Percentiles rank a stretch among this genome's conserved stretches.
phyloP scores from a whole-genome alignment of 768 basidiomycete genomes.

The Hydnomerulius pinastri region DNA sequence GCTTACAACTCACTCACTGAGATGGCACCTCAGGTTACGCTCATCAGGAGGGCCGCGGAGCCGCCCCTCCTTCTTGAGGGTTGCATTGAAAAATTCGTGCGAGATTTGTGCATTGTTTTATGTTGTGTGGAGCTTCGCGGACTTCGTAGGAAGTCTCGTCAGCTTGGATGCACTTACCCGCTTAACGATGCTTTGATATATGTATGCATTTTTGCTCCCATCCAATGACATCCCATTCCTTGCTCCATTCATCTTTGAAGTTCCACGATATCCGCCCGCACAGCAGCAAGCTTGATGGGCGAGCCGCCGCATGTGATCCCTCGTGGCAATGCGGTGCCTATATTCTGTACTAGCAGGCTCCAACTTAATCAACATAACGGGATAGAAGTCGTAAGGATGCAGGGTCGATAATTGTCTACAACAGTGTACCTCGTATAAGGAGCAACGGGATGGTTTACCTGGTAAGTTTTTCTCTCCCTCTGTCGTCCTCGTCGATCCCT shows the following conservation, averaged over 20 bases:
- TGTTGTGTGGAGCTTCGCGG: background rate
- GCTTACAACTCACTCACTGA: background rate
- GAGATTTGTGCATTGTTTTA: background rate
- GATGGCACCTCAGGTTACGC: constrained; percentile 14
- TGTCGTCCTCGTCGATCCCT: too few species aligned
- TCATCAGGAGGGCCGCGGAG: constrained; percentile 24
- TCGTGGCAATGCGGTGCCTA: too few species aligned
- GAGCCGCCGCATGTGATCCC: too few species aligned
- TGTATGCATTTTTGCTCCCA: constrained; percentile 1
- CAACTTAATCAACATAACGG: too few species aligned
- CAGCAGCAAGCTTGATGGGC: background rate
- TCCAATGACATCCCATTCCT: constrained; percentile 4
- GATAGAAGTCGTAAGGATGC: too few species aligned
- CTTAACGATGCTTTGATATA: constrained; percentile 5
- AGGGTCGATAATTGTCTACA: too few species aligned
- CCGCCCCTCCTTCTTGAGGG: constrained; percentile 12
- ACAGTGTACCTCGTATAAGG: too few species aligned
- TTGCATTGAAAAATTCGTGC: background rate
- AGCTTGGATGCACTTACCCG: too few species aligned
- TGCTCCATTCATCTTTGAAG: background rate
- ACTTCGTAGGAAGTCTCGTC: constrained; percentile 10
- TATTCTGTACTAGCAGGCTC: too few species aligned
- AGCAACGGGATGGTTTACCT: too few species aligned
- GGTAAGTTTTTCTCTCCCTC: too few species aligned
- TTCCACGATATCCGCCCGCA: background rate